Percentiles rank a stretch among this genome's conserved stretches.
Evolutionary conservation across 768 basidiomycete species (phyloP).

Genomic region (Phaeotremella fagi): DNA sequence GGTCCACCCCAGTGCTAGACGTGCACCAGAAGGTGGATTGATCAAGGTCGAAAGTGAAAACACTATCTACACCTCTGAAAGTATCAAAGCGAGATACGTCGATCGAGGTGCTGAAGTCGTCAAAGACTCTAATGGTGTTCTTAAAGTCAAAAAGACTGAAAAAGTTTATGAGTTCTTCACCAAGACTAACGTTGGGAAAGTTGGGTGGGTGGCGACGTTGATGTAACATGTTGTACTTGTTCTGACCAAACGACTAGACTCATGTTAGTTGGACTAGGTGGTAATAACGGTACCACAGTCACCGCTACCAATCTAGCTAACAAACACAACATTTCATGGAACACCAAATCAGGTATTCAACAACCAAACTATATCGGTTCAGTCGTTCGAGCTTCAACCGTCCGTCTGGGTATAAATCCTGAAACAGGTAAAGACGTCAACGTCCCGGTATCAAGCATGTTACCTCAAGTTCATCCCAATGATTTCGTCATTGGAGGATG

Average conservation of each 20-base stretch:
- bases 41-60: conserved; percentile 42
- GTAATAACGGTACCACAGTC: conserved; percentile 94
- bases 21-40: conserved; percentile 41
- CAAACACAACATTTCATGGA: conserved; percentile 88
- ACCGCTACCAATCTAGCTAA: conserved; percentile 94
- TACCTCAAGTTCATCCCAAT: conserved; percentile 97
- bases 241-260: conserved; percentile 58
- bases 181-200: conserved; percentile 74
- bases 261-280: conserved; percentile 94
- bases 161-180: conserved; percentile 89
- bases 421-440: conserved; percentile 80
- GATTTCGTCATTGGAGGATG: conserved; percentile 96
- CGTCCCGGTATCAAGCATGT: conserved; percentile 83
- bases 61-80: conserved; percentile 38
- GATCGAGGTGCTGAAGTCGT: conserved; percentile 51
- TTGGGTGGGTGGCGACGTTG: conserved; percentile 63
- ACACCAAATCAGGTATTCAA: conserved; percentile 84
- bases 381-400: conserved; percentile 88
- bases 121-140: conserved; percentile 65
- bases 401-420: conserved; percentile 80
- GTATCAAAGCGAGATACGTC: conserved; percentile 37
- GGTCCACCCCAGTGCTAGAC: conserved; percentile 43
- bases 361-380: conserved; percentile 98
- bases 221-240: conserved; percentile 6
- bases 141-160: conserved; percentile 70